Evolutionary conservation across 305 asterid species (phyloP), one percentile per base, ranked within the genome.

Genomic region (Stenogyne calaminthoides): DNA sequence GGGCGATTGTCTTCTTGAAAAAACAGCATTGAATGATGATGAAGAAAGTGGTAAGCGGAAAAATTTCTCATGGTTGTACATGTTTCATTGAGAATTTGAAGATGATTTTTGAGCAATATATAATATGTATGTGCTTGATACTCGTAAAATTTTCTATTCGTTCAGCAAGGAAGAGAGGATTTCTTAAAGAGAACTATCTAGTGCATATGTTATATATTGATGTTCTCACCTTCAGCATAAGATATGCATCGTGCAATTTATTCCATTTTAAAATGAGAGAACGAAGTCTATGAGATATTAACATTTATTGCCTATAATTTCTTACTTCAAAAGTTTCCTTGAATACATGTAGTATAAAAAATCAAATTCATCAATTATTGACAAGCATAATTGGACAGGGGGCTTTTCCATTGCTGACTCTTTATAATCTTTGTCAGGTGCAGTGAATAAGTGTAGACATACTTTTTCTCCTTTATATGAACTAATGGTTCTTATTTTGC

Each of bases 1-100:
- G 94, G 99, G 99, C 18, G 97, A 87, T 69, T 94, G 98, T 83
- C 91, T 94, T 82, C 94, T 94, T 69, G 98, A 88, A 79, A 94
- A 94, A 85, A 91, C 97, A 27, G 92, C 98, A 67, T 65, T 90
- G 84, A 90, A 83, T 67, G 93, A 91, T 52, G 98, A 94, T 49
- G 98, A 94, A 83, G 97, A 87, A 78, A 88, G 95, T 65, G 98
- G 91, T 86, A 77, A 74, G 85, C 39, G 11, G 69, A 63, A 62
- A n/a, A 62, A 52, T 51, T 70, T 58, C 51, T 56, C 70, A 66
- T 72, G 39, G 76, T 61, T 72, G 32, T 77, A 59, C 64, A 56
- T 42, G 49, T 42, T 44, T 69, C 69, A 56, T 56, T 44, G 66
- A 70, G 62, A 76, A 62, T 46, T n/a, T 49, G 55, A 69, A 29